phyloP scores from a whole-genome alignment of 2,329 filamentous ascomycete genomes.

The Neurospora crassa region DNA sequence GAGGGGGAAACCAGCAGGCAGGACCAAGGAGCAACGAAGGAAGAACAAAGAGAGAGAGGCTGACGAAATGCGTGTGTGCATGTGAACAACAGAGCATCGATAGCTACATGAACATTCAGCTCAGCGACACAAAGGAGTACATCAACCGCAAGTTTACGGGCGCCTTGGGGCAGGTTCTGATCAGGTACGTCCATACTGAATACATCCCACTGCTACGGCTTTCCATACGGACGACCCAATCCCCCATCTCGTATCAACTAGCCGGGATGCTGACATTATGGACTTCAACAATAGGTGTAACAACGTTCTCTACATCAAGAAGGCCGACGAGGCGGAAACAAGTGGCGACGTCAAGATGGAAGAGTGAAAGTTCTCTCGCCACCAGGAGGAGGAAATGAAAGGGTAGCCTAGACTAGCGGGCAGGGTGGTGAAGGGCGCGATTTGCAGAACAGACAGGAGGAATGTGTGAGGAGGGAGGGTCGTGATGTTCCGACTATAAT shows the following conservation, averaged over 20 bases:
- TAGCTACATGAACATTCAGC: conserved; percentile 98
- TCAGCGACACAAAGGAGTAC: conserved; percentile 84
- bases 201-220: conserved; percentile 13
- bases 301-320: conserved; percentile 89
- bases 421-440: neutral
- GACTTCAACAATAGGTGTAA: conserved; percentile 37
- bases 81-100: conserved; percentile 58
- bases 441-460: neutral
- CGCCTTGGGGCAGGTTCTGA: conserved; percentile 80
- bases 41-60: neutral
- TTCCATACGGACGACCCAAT: no score
- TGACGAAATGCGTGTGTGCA: neutral
- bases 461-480: neutral
- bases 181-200: conserved; percentile 47
- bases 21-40: neutral
- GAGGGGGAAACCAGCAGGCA: neutral
- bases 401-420: neutral
- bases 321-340: conserved; percentile 39
- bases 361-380: conserved; percentile 25
- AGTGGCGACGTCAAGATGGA: conserved; percentile 50
- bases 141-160: conserved; percentile 81
- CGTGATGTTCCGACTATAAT: neutral
- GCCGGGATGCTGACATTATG: neutral
- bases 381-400: neutral
- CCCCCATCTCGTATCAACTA: neutral